A percentile compares a stretch with the other conserved stretches of the same genome.
These are phyloP conservation scores for Cubamyces sp. DNA, from an alignment of 768 basidiomycete genomes.

Conservation along the genomic window DNA sequence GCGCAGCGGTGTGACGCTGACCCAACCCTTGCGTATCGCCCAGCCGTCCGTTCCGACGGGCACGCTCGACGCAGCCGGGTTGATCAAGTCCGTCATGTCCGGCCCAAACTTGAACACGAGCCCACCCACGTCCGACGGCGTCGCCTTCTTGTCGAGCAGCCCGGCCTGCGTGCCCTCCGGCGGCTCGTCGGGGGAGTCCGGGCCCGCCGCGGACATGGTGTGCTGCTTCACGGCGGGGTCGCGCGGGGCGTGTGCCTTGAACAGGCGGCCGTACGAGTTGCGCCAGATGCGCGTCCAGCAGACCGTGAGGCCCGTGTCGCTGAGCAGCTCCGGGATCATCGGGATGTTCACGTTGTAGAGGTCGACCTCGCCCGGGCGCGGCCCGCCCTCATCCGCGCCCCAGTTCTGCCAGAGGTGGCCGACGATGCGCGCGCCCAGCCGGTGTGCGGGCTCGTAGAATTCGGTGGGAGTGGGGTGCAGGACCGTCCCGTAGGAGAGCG, in stretches of 20 bases:
- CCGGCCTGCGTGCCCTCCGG: conserved; percentile 22
- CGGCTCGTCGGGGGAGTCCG: conserved; percentile 43
- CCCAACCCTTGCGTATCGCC: conserved; percentile 72
- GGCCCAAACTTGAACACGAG: conserved; percentile 79
- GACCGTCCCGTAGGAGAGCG: conserved; percentile 86
- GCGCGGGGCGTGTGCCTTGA: conserved; percentile 52
- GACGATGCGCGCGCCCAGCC: conserved; percentile 68
- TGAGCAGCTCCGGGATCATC: conserved; percentile 66
- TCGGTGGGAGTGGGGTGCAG: conserved; percentile 63
- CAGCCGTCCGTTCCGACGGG: conserved; percentile 83
- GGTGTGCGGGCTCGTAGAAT: conserved; percentile 73
- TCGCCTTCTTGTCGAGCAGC: conserved; percentile 14
- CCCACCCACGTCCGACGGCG: conserved; percentile 33
- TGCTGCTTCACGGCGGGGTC: conserved; percentile 27
- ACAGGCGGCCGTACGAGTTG: conserved; percentile 81
- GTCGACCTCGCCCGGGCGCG: conserved; percentile 69
- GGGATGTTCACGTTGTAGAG: conserved; percentile 90
- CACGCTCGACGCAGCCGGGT: conserved; percentile 57
- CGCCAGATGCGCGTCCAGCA: conserved; percentile 87
- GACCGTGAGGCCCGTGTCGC: conserved; percentile 63
- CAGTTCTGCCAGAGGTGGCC: conserved; percentile 81
- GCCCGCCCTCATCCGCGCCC: conserved; percentile 68
- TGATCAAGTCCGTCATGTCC: conserved; percentile 69
- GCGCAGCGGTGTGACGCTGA: conserved; percentile 77
- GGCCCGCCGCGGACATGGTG: conserved; percentile 44